Evolutionary conservation across 345 rosid genomes (phyloP), one percentile per base, ranked within the genome.

Genomic region (Raphanus sativus): DNA sequence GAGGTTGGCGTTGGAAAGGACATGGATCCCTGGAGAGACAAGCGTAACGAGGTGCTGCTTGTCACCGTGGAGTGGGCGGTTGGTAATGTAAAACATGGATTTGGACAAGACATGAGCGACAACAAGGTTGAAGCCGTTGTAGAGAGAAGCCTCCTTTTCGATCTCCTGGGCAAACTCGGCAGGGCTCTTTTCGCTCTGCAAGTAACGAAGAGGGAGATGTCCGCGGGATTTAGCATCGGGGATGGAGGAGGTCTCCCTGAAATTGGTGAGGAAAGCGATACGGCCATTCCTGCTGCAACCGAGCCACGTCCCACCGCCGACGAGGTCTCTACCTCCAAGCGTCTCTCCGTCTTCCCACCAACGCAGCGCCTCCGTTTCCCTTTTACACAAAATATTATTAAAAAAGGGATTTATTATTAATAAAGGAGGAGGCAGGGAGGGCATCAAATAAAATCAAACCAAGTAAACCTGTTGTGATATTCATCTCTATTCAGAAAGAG

Each of bases 401-500:
- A 45, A n/a, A n/a, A n/a, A n/a, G n/a, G n/a, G n/a, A n/a, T n/a
- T n/a, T n/a, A n/a, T n/a, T n/a, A n/a, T n/a, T n/a, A n/a, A n/a
- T n/a, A n/a, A n/a, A n/a, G n/a, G n/a, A 12, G 54, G 50, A 42
- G 50, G 54, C 15, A 45, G n/a, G n/a, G n/a, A 36, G 2, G 11
- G 42, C 10, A 36, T 45, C n/a, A n/a, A 45, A 48, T 48, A 17
- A 15, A 45, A 4, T 13, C 17, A 15, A 48, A 48, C n/a, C 54
- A 48, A 45, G 3, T n/a, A 2, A 42, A 48, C 54, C 97, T 84
- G 80, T 73, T 70, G 69, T 76, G 90, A 74, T 79, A 80, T 75
- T 93, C 98, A 74, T 93, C 97, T 83, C 98, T 84, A 82, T 93
- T 91, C 66, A 85, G 85, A 26, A 93, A 76, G n/a, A 93, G 81